These are phyloP conservation scores for Tolypocladium ovalisporum DNA, from an alignment of 2,329 filamentous ascomycete genomes.

Conservation along the genomic window DNA sequence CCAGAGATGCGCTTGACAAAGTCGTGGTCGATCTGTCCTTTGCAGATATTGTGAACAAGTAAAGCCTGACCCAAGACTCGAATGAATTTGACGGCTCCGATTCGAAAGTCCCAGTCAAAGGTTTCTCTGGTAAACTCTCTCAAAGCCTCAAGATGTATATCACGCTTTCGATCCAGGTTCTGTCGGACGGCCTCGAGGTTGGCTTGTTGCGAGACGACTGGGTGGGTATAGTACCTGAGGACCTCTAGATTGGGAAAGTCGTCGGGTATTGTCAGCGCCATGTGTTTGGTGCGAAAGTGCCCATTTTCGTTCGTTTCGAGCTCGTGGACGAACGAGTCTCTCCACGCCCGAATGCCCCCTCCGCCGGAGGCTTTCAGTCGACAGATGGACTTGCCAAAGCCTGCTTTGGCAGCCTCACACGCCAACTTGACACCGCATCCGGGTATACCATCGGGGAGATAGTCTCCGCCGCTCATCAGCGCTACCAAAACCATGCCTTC, in stretches of 20 bases:
- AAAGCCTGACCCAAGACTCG: constrained; percentile 68
- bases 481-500: constrained; percentile 92
- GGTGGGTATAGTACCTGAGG: constrained; percentile 78
- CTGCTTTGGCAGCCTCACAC: constrained; percentile 79
- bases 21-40: constrained; percentile 18
- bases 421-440: constrained; percentile 82
- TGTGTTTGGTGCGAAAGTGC: constrained; percentile 68
- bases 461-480: constrained; percentile 91
- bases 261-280: constrained; percentile 62
- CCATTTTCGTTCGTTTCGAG: constrained; percentile 74
- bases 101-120: constrained; percentile 75
- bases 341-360: constrained; percentile 57
- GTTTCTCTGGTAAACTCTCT: constrained; percentile 66
- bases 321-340: constrained; percentile 60
- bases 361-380: constrained; percentile 48
- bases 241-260: constrained; percentile 72
- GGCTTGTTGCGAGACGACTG: constrained; percentile 63
- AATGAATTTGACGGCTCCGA: constrained; percentile 77
- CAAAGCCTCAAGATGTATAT: constrained; percentile 36
- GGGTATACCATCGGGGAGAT: constrained; percentile 76
- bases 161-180: constrained; percentile 11
- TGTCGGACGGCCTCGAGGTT: constrained; percentile 14
- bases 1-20: constrained; percentile 58
- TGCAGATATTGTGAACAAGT: constrained; percentile 46
- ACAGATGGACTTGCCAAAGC: constrained; percentile 71